These are phyloP conservation scores for Stylonectria norvegica DNA, from an alignment of 2,329 filamentous ascomycete genomes.

Conservation along the genomic window DNA sequence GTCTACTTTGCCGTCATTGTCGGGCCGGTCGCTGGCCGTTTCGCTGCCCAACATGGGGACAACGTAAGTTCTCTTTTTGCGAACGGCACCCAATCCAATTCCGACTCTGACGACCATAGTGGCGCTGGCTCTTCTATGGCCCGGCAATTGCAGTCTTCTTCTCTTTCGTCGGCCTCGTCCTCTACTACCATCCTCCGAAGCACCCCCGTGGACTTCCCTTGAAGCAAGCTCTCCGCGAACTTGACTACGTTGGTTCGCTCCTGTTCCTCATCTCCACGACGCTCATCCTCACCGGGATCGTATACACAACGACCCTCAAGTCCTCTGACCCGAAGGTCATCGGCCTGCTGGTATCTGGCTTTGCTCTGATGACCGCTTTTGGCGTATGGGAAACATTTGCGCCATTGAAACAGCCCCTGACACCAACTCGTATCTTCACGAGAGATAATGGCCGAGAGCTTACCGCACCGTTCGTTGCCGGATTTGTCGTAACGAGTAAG, in stretches of 20 bases:
- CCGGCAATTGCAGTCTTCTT: conserved; percentile 41
- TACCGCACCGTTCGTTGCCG: conserved; percentile 43
- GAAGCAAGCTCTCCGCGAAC: conserved; percentile 32
- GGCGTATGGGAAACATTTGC: conserved; percentile 39
- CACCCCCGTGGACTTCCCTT: conserved; percentile 35
- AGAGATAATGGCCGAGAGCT: conserved; percentile 44
- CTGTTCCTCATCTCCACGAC: conserved; percentile 36
- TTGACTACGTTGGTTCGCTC: conserved; percentile 38
- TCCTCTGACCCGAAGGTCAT: conserved; percentile 37
- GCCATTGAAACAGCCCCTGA: conserved; percentile 37
- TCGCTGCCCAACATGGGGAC: conserved; percentile 34
- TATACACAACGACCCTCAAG: conserved; percentile 35
- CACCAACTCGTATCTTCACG: conserved; percentile 44
- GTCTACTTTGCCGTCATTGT: conserved; percentile 45
- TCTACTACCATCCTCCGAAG: conserved; percentile 33
- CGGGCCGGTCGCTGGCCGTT: conserved; percentile 43
- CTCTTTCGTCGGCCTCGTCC: conserved; percentile 41
- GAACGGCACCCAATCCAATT: neutral
- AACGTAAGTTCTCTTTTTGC: conserved; percentile 14
- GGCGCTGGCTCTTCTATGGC: conserved; percentile 45
- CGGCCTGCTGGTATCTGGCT: conserved; percentile 35
- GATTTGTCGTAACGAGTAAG: conserved; percentile 41
- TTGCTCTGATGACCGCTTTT: conserved; percentile 33
- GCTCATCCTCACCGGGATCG: conserved; percentile 38
- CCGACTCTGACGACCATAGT: conserved; percentile 16